phyloP scores from a whole-genome alignment of 2,329 filamentous ascomycete genomes.

The Fusarium pilosicola region DNA sequence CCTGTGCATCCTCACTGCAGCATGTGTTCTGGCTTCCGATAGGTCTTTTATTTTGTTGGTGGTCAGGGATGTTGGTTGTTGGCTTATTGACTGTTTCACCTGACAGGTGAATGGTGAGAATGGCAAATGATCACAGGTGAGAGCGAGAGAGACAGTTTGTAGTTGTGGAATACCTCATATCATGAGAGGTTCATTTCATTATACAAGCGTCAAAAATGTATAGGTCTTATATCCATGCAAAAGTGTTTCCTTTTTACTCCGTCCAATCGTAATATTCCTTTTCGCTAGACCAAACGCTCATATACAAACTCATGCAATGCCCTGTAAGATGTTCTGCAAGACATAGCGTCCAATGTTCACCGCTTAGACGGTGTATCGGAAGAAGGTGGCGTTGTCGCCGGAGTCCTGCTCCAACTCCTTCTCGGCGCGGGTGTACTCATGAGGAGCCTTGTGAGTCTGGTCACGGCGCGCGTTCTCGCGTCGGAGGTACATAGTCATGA shows the following conservation, averaged over 20 bases:
- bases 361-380: constrained; percentile 61
- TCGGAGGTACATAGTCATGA: constrained; percentile 68
- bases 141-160: neutral
- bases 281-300: constrained; percentile 24
- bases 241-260: constrained; percentile 10
- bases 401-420: constrained; percentile 61
- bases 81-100: constrained; percentile 10
- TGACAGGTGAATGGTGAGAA: neutral
- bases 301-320: constrained; percentile 38
- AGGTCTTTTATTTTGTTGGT: neutral
- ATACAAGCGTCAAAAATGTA: constrained; percentile 18
- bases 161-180: constrained; percentile 15
- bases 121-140: neutral
- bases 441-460: constrained; percentile 55
- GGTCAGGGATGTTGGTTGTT: neutral
- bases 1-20: constrained; percentile 4
- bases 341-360: neutral
- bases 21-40: constrained; percentile 5
- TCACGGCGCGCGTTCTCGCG: constrained; percentile 67
- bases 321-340: constrained; percentile 41
- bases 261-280: constrained; percentile 13
- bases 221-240: constrained; percentile 22
- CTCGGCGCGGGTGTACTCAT: constrained; percentile 64
- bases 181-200: constrained; percentile 29
- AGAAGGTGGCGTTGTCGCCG: constrained; percentile 67